phyloP scores from a whole-genome alignment of 139 green algal species.

The Coelastrella sp. region DNA sequence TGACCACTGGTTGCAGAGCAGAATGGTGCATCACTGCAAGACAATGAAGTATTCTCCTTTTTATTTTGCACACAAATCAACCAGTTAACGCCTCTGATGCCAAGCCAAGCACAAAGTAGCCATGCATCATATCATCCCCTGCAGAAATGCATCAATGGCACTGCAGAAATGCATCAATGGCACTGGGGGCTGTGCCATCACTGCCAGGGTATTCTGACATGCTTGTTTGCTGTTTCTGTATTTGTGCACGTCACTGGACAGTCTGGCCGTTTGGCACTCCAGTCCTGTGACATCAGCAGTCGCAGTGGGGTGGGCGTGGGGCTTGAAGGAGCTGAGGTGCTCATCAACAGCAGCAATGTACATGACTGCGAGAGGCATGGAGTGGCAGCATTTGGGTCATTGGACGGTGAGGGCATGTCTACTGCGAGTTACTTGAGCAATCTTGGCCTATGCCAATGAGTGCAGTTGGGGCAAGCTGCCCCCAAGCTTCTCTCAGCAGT shows the following conservation, averaged over 20 bases:
- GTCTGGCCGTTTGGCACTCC: background rate
- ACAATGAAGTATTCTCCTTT: background rate
- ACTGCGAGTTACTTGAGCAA: background rate
- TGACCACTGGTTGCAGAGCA: background rate
- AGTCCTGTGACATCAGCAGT: conserved; percentile 36
- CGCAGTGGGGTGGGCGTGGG: conserved; percentile 21
- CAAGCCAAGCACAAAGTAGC: background rate
- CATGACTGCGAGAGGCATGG: conserved; percentile 38
- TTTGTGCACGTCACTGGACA: no score
- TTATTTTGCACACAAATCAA: no score
- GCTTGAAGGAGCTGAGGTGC: conserved; percentile 18
- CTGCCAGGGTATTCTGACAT: background rate
- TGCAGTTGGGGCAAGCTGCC: background rate
- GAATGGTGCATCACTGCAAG: background rate
- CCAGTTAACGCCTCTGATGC: no score
- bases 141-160: no score
- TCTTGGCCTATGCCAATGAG: background rate
- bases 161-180: no score
- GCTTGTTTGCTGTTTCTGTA: background rate
- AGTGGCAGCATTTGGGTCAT: conserved; percentile 26
- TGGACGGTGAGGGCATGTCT: conserved; percentile 22
- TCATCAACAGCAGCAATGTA: background rate
- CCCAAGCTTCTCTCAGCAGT: background rate
- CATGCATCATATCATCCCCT: no score
- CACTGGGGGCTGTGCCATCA: background rate